These are phyloP conservation scores for Xylaria venustula DNA, from an alignment of 495 filamentous ascomycete species.

Conservation along the genomic window DNA sequence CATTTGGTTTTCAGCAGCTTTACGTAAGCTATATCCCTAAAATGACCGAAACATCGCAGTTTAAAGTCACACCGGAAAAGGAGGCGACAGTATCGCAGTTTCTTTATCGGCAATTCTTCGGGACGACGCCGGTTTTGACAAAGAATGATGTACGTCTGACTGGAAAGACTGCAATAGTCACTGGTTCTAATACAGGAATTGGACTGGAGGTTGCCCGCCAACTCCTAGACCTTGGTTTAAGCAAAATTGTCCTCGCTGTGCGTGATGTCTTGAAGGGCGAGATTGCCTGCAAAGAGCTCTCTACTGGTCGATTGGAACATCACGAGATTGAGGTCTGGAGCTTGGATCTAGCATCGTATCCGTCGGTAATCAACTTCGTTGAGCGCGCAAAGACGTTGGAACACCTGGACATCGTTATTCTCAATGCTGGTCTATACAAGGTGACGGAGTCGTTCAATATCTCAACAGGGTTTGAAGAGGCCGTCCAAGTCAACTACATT, in stretches of 20 bases:
- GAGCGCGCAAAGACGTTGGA: constrained; percentile 33
- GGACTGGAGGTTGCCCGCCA: constrained; percentile 47
- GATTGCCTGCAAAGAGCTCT: constrained; percentile 7
- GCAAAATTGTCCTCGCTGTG: constrained; percentile 47
- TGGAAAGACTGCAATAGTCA: constrained; percentile 47
- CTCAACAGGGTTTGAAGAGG: constrained; percentile 38
- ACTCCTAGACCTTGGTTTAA: constrained; percentile 36
- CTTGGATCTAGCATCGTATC: constrained; percentile 51
- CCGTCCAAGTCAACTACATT: constrained; percentile 53
- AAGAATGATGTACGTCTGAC: constrained; percentile 20
- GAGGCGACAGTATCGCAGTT: constrained; percentile 5
- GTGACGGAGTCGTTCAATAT: constrained; percentile 21
- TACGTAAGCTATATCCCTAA: too few relatives aligned
- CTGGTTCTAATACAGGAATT: constrained; percentile 50
- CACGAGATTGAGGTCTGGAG: constrained; percentile 49
- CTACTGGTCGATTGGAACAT: constrained; percentile 2
- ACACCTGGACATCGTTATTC: constrained; percentile 45
- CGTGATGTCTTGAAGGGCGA: constrained; percentile 46
- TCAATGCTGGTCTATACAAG: constrained; percentile 47
- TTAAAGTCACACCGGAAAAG: constrained; percentile 4
- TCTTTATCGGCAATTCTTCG: constrained; percentile 19
- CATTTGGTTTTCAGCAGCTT: too few relatives aligned
- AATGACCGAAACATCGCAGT: too few relatives aligned
- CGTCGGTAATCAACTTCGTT: constrained; percentile 39
- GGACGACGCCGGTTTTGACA: constrained; percentile 9